Conservation (phyloP, 2,329 filamentous ascomycete species). For the Ophiocordyceps camponoti-floridani region DNA sequence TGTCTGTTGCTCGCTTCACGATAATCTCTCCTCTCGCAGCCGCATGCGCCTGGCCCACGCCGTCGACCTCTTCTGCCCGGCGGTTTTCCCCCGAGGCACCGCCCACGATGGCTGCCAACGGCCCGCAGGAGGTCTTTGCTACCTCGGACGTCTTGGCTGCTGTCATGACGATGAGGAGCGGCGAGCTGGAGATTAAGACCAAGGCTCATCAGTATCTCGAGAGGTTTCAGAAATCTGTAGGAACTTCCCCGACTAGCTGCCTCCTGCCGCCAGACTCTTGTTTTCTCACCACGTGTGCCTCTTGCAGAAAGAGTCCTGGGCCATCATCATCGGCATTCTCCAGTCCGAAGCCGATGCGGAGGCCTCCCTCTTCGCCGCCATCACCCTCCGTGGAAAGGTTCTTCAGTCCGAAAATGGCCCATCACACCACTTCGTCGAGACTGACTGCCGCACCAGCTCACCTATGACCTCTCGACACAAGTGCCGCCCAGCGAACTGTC, state of each 20-base stretch:
- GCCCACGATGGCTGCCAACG: constrained; percentile 46
- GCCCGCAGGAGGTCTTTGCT: constrained; percentile 53
- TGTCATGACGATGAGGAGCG: constrained; percentile 80
- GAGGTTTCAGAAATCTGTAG: constrained; percentile 93
- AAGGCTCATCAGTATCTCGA: constrained; percentile 84
- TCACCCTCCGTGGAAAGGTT: constrained; percentile 95
- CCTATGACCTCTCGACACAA: constrained; percentile 79
- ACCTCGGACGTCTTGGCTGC: constrained; percentile 64
- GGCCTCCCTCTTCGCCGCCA: constrained; percentile 87
- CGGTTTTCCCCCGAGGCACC: neutral
- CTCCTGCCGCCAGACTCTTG: neutral
- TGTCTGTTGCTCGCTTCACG: too few relatives aligned
- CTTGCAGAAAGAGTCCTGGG: constrained; percentile 72
- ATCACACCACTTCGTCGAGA: neutral
- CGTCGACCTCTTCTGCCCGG: neutral
- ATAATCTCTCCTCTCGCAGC: neutral
- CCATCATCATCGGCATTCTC: constrained; percentile 68
- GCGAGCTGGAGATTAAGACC: constrained; percentile 66
- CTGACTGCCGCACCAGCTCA: constrained; percentile 45
- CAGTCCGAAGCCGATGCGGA: constrained; percentile 68
- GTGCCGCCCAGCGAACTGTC: constrained; percentile 58
- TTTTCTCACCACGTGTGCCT: neutral
- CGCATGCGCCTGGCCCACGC: neutral
- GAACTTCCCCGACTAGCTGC: neutral
- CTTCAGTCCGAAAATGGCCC: neutral